phyloP scores from a whole-genome alignment of 345 rosid genomes.

The Pistacia integerrima region DNA sequence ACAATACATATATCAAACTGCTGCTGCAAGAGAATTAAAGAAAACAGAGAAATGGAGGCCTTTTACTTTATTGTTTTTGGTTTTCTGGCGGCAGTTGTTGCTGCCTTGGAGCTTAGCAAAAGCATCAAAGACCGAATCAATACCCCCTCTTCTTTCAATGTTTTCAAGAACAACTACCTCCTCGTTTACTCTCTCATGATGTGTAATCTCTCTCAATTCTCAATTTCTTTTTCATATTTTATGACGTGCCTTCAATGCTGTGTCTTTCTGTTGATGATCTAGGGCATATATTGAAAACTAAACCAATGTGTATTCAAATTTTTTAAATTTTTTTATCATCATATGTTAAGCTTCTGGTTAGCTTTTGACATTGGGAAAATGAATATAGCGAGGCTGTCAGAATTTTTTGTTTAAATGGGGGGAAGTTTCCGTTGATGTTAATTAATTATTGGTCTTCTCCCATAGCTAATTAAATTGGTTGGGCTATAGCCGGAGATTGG shows the following conservation, averaged over 20 bases:
- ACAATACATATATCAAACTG: background rate
- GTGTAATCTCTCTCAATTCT: conserved; percentile 38
- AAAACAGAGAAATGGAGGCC: conserved; percentile 38
- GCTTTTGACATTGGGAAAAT: too few species aligned
- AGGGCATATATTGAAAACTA: too few species aligned
- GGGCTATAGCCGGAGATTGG: conserved; percentile 59
- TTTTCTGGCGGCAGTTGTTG: conserved; percentile 51
- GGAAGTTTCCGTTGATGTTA: background rate
- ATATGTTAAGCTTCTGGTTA: too few species aligned
- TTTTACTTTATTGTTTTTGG: conserved; percentile 66
- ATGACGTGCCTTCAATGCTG: background rate
- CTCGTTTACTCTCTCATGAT: conserved; percentile 82
- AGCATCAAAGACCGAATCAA: conserved; percentile 59
- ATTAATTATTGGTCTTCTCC: too few species aligned
- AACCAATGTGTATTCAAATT: too few species aligned
- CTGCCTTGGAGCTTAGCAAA: conserved; percentile 63
- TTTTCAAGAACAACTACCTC: conserved; percentile 75
- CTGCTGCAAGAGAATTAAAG: background rate
- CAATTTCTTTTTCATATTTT: background rate
- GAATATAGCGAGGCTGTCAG: too few species aligned
- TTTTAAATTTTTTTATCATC: too few species aligned
- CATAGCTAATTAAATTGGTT: background rate
- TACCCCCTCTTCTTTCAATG: conserved; percentile 61
- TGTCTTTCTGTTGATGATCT: background rate
- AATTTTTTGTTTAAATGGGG: background rate